A percentile compares a stretch with the other conserved stretches of the same genome.
phyloP scores from a whole-genome alignment of 768 basidiomycete genomes.

The Clavaria fumosa region DNA sequence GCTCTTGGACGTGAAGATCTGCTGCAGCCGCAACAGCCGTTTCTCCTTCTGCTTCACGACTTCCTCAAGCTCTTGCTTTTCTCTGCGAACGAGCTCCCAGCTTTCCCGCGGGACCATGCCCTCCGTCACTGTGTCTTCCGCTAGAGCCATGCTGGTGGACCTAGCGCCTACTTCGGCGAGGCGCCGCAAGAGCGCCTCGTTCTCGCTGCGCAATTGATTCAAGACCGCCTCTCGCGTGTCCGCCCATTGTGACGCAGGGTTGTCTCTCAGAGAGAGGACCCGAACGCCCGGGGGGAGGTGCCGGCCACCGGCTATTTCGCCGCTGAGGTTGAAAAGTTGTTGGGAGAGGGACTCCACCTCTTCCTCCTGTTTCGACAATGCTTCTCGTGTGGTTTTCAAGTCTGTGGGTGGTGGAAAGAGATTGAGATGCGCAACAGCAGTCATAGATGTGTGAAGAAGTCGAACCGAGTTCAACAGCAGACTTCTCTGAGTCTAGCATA shows the following conservation, averaged over 20 bases:
- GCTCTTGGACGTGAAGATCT: constrained; percentile 75
- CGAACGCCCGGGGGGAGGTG: constrained; percentile 61
- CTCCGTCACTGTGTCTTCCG: constrained; percentile 10
- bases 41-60: constrained; percentile 68
- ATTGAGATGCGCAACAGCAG: too few species aligned
- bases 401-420: too few species aligned
- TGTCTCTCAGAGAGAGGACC: constrained; percentile 53
- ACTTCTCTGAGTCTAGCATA: too few species aligned
- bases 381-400: too few species aligned
- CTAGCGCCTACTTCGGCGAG: constrained; percentile 26
- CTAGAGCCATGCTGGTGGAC: too few species aligned
- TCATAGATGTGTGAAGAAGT: too few species aligned
- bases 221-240: constrained; percentile 62
- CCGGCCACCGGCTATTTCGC: constrained; percentile 60
- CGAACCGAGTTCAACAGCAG: too few species aligned
- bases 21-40: constrained; percentile 59
- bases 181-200: constrained; percentile 59
- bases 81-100: constrained; percentile 54
- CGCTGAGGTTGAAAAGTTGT: constrained; percentile 58
- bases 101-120: constrained; percentile 64
- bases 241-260: constrained; percentile 74
- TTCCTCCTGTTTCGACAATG: constrained; percentile 24
- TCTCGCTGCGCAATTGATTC: constrained; percentile 68
- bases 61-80: constrained; percentile 53
- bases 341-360: constrained; percentile 65